These are phyloP conservation scores for Insectozyma bohioensis DNA, from an alignment of 1,139 yeast genomes.

Conservation along the genomic window DNA sequence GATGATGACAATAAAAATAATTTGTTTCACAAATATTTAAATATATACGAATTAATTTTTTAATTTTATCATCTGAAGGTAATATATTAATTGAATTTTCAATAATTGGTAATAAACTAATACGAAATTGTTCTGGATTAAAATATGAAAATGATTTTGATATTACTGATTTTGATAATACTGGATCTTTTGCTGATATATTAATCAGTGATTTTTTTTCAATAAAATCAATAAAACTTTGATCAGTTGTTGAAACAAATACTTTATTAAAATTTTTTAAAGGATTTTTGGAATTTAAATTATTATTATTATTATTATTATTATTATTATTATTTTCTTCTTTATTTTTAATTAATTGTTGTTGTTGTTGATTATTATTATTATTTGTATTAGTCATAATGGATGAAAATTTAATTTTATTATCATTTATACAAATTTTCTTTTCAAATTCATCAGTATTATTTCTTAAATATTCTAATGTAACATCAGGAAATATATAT, in stretches of 20 bases:
- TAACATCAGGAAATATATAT: conserved; percentile 13
- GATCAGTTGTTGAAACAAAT: conserved; percentile 19
- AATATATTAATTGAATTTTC: conserved; percentile 12
- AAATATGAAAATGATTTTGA: conserved; percentile 9
- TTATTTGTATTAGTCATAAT: too few species aligned
- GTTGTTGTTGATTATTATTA: too few species aligned
- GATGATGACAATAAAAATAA: conserved; percentile 19
- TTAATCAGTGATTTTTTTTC: conserved; percentile 11
- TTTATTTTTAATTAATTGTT: too few species aligned
- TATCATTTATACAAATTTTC: conserved; percentile 11
- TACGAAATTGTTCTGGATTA: conserved; percentile 8
- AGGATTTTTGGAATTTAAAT: conserved; percentile 5
- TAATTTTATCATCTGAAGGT: conserved; percentile 14
- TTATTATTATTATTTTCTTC: conserved; percentile 1
- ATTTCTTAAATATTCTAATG: conserved; percentile 14
- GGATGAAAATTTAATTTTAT: conserved; percentile 3
- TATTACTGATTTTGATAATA: background rate
- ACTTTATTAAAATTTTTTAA: conserved; percentile 11
- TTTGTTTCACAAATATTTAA: conserved; percentile 20
- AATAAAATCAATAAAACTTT: conserved; percentile 20
- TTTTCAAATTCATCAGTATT: conserved; percentile 17
- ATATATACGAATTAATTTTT: conserved; percentile 14
- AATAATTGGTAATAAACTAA: conserved; percentile 9
- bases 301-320: too few species aligned
- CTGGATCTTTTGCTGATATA: conserved; percentile 4